Base-by-base conservation (phyloP, 2,329 filamentous ascomycete genomes). In the Elsinoe ampelina region DNA sequence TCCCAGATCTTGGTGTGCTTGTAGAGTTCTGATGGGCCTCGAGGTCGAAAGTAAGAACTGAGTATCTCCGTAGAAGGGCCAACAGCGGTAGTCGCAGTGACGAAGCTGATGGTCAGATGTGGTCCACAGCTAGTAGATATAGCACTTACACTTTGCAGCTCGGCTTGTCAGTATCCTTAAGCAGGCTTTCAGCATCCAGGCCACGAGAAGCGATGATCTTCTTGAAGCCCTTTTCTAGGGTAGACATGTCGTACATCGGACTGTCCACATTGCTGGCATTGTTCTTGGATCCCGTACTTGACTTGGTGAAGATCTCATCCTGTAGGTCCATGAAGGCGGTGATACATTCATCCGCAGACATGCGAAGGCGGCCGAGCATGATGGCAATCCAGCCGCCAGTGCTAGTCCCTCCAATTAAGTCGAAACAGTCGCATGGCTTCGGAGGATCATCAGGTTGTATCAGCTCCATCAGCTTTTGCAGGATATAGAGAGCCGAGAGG, bases 391-490 rank as follows among this genome's bases (percentile, higher is more conserved):
- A 72, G 70, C 69, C 69, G 47, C 69, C 69, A 5, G 69, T 69
- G 19, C 68, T 68, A 1, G 68, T 71, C 1, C 70, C 70, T 2
- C 65, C 68, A 5, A 77, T 75, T 57, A 78, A 63, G 57, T 73
- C 66, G 48, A 73, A 72, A 45, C 66, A 63, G 6, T 73, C 68
- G 58, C 70, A 71, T 39, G 71, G 70, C 43, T 68, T 67, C 0
- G 68, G 62, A 2, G 59, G 58, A 4, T 61, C 54, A 2, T 63
- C 62, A 1, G 59, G 62, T 17, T 66, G 63, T 22, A 73, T 62
- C 0, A 62, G 60, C 20, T 63, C 48, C 66, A 75, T 70, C 3
- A 75, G 55, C 8, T 63, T 54, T 34, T 66, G 63, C 4, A 75
- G 60, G 30, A 75, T 71, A 11, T 67, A 61, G 0, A 74, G 61